Evolutionary conservation across 2,329 filamentous ascomycete species (phyloP).

Genomic region (Sclerotinia nivalis): DNA sequence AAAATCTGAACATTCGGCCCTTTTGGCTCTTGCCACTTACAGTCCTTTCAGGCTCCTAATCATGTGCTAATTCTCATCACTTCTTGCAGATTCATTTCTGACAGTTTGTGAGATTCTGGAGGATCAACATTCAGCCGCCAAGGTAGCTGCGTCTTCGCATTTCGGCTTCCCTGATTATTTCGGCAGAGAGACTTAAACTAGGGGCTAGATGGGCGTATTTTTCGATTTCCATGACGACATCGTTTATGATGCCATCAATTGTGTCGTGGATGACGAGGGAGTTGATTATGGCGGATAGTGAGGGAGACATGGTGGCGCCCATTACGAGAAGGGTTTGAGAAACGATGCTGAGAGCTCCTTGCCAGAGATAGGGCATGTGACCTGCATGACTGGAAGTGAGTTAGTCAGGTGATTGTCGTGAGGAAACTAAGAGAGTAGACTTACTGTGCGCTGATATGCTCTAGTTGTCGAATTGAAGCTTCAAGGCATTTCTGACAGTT

Average conservation of each 20-base stretch:
- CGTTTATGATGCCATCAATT: constrained; percentile 74
- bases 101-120: neutral
- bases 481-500: constrained; percentile 81
- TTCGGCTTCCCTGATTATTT: constrained; percentile 79
- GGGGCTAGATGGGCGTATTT: constrained; percentile 73
- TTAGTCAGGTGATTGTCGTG: constrained; percentile 26
- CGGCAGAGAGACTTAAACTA: constrained; percentile 72
- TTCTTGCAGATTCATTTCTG: neutral
- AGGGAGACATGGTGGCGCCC: constrained; percentile 79
- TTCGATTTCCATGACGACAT: constrained; percentile 75
- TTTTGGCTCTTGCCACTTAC: constrained; percentile 6
- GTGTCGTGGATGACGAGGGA: constrained; percentile 59
- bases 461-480: constrained; percentile 75
- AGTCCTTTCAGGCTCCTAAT: neutral
- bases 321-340: constrained; percentile 80
- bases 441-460: constrained; percentile 76
- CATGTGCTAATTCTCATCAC: neutral
- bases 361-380: constrained; percentile 84
- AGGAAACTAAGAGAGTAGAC: constrained; percentile 39
- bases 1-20: neutral
- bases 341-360: constrained; percentile 79
- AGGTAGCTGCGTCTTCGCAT: constrained; percentile 64
- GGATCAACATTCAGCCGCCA: constrained; percentile 42
- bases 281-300: constrained; percentile 64
- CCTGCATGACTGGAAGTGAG: constrained; percentile 64